Evolutionary conservation across 345 rosid species (phyloP).

Genomic region (Turritis glabra): DNA sequence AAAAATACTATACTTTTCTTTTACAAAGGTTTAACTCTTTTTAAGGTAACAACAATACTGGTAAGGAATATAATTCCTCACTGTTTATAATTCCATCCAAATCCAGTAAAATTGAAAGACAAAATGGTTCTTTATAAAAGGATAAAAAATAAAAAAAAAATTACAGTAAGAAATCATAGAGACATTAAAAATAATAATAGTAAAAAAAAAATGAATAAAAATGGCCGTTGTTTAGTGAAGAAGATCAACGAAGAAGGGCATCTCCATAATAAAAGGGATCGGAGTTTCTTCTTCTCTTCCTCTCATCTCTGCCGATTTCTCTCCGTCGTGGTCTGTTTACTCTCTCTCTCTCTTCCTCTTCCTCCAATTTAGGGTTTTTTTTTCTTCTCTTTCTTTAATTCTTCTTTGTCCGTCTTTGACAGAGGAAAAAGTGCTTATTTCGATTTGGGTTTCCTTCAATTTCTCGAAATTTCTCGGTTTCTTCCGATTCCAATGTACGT

Average conservation of each 20-base stretch:
- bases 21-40: not conserved
- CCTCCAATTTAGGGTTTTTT: conserved; percentile 42
- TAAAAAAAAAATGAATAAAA: not conserved
- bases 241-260: conserved; percentile 3
- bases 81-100: conserved; percentile 13
- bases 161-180: not conserved
- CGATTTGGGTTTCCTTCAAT: conserved; percentile 19
- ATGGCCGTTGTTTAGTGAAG: conserved; percentile 28
- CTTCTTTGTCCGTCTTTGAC: not conserved
- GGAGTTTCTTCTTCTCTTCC: conserved; percentile 11
- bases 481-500: conserved; percentile 36
- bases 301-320: conserved; percentile 11
- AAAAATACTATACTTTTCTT: conserved; percentile 25
- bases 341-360: not conserved
- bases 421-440: conserved; percentile 30
- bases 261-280: conserved; percentile 43
- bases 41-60: not conserved
- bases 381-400: not conserved
- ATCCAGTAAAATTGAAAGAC: not conserved
- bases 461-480: conserved; percentile 16
- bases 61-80: conserved; percentile 11
- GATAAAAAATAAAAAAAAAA: not conserved
- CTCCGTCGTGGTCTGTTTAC: conserved; percentile 16
- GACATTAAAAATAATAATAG: not conserved
- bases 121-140: too few relatives aligned